A percentile compares a stretch with the other conserved stretches of the same genome.
Conservation (phyloP, 495 filamentous ascomycete species). For the Aspergillus ellipticus region DNA sequence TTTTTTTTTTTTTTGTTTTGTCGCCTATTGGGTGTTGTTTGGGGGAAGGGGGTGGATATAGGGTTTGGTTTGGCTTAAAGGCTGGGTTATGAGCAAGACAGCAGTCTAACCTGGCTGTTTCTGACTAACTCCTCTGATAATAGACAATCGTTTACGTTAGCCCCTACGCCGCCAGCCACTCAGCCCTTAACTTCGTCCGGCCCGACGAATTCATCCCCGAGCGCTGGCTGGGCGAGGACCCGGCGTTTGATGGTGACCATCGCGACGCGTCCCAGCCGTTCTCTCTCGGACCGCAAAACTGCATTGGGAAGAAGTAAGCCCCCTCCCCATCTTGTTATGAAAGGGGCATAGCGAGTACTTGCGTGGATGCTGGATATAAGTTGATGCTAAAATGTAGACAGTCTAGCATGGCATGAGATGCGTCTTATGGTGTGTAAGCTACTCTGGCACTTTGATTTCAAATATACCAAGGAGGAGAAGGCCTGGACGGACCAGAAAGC, state of each 20-base stretch:
- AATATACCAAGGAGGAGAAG: constrained; percentile 26
- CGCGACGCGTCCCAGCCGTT: constrained; percentile 42
- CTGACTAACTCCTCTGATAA: no score
- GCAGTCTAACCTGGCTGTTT: no score
- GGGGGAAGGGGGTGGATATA: no score
- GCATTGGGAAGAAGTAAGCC: constrained; percentile 42
- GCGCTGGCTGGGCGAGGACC: constrained; percentile 38
- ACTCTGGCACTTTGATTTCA: constrained; percentile 51
- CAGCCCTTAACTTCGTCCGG: constrained; percentile 30
- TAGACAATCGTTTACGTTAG: constrained; percentile 32
- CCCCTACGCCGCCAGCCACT: constrained; percentile 37
- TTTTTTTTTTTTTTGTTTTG: no score
- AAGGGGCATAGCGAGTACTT: no score
- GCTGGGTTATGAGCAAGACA: no score
- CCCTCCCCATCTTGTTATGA: no score
- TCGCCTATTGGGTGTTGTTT: no score
- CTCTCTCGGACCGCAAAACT: constrained; percentile 37
- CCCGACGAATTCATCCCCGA: constrained; percentile 41
- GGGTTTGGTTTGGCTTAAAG: no score
- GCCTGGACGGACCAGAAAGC: constrained; percentile 42
- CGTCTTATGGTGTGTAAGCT: constrained; percentile 49
- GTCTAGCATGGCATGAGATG: constrained; percentile 55
- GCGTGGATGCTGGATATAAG: background rate
- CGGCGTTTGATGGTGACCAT: constrained; percentile 28
- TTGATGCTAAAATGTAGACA: constrained; percentile 10